phyloP scores from a whole-genome alignment of 345 rosid genomes.

The Aquilaria sinensis region DNA sequence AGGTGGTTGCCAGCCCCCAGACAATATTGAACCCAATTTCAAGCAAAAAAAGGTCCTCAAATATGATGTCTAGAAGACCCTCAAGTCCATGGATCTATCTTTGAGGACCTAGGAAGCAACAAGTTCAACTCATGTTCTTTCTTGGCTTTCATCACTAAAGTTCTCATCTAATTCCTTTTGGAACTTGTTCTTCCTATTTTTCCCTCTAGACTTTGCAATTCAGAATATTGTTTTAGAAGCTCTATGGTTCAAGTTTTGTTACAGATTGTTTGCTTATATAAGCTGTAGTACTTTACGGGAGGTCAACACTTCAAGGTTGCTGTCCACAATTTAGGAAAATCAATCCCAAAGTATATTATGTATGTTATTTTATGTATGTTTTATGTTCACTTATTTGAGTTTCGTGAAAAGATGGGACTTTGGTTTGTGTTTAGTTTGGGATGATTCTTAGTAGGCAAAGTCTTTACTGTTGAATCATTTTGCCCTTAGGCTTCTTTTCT shows the following conservation, averaged over 20 bases:
- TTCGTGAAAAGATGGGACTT: not conserved
- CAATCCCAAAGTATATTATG: conserved; percentile 26
- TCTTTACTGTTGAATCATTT: too few relatives aligned
- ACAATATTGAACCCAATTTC: conserved; percentile 46
- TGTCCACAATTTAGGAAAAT: conserved; percentile 42
- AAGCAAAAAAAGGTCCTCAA: conserved; percentile 61
- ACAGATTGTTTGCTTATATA: conserved; percentile 75
- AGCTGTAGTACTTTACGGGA: conserved; percentile 77
- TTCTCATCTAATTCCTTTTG: not conserved
- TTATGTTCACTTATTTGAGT: not conserved
- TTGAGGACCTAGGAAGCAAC: conserved; percentile 67
- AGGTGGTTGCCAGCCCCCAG: conserved; percentile 12
- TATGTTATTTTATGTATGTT: not conserved
- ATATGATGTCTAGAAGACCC: conserved; percentile 58
- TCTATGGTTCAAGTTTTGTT: conserved; percentile 77
- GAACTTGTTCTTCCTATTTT: conserved; percentile 1
- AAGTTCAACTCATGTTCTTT: not conserved
- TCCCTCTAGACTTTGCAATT: conserved; percentile 49
- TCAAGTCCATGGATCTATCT: conserved; percentile 71
- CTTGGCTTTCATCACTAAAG: not conserved
- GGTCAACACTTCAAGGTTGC: conserved; percentile 67
- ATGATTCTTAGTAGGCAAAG: too few relatives aligned
- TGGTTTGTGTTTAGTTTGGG: not conserved
- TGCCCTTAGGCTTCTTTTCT: too few relatives aligned
- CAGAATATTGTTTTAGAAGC: conserved; percentile 64